Percentiles rank a stretch among this genome's conserved stretches.
phyloP scores from a whole-genome alignment of 2,329 filamentous ascomycete genomes.

The Ascochyta viciae-villosae region DNA sequence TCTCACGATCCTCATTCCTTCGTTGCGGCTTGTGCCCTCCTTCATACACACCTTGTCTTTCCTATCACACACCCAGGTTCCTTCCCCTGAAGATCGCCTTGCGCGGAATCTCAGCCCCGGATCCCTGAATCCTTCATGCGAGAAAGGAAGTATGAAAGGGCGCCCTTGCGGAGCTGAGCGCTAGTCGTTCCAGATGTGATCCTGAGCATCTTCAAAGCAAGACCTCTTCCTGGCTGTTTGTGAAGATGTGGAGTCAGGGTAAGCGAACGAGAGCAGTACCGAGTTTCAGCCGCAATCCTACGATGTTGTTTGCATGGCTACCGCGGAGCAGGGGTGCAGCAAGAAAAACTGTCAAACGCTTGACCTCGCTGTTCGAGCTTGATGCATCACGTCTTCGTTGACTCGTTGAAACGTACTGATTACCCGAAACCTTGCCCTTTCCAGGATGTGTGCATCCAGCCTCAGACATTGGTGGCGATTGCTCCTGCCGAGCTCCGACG shows the following conservation, averaged over 20 bases:
- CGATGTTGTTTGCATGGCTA: not conserved
- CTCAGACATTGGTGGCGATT: not conserved
- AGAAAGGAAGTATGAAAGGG: constrained; percentile 1
- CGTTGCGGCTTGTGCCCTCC: not conserved
- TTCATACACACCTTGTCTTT: not conserved
- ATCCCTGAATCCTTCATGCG: not conserved
- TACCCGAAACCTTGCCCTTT: not conserved
- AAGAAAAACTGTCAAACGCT: not conserved
- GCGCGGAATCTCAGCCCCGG: not conserved
- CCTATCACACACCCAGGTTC: constrained; percentile 2
- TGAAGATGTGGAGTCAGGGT: not conserved
- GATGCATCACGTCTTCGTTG: not conserved
- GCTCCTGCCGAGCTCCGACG: not conserved
- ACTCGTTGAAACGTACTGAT: not conserved
- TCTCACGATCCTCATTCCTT: not conserved
- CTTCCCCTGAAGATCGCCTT: constrained; percentile 3
- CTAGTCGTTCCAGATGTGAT: not conserved
- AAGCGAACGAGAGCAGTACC: not conserved
- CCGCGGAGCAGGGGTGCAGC: not conserved
- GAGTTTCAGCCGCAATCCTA: constrained; percentile 6
- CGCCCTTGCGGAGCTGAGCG: not conserved
- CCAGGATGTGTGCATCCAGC: not conserved
- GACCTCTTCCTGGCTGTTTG: not conserved
- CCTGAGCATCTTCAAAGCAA: not conserved
- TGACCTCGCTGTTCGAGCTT: not conserved